Base-by-base conservation (phyloP, 2,329 filamentous ascomycete genomes). In the Magnaporthales sp. region DNA sequence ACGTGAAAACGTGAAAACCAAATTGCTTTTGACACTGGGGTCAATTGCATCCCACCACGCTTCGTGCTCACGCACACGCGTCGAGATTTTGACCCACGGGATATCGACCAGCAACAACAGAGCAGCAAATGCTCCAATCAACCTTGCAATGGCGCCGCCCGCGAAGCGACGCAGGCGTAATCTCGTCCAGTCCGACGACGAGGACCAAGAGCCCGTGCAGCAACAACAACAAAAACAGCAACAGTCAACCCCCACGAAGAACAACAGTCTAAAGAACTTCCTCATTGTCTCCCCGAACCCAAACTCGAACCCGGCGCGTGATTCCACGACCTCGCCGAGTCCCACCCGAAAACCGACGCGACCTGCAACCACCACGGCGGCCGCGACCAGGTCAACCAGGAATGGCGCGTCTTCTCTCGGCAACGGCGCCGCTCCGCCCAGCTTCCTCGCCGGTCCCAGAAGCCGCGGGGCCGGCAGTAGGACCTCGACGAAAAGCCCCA, bases 91-190 rank as follows among this genome's bases (percentile, higher is more conserved):
- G 19, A 51, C 8, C 2, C 19, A 19, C 15, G 38, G 38, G 19
- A n/a, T 8, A 51, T 51, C 38, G 38, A 51, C 38, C 22, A 26
- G n/a, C 62, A 27, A 13, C 62, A 15, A 64, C 5, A 27, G 38
- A 38, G 31, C 31, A 64, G 62, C 62, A 64, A 24, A 63, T 63
- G 62, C 38, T 31, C 31, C 27, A 27, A 51, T 26, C 8, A 27
- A 46, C 13, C 30, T 46, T 70, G 73, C 72, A 70, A 87, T 87
- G 85, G 82, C 83, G 72, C 84, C 84, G 76, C 81, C 83, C 69
- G 78, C 83, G 74, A 86, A 86, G 78, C 83, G 86, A 75, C 83
- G 83, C 71, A 85, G 81, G 80, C 83, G 82, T 71, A 86, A 84
- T 74, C 76, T 84, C 72, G 75, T 86, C 68, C 79, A 81, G 65